A percentile compares a stretch with the other conserved stretches of the same genome.
These are phyloP conservation scores for Iberis pinnata DNA, from an alignment of 345 rosid species.

Conservation along the genomic window DNA sequence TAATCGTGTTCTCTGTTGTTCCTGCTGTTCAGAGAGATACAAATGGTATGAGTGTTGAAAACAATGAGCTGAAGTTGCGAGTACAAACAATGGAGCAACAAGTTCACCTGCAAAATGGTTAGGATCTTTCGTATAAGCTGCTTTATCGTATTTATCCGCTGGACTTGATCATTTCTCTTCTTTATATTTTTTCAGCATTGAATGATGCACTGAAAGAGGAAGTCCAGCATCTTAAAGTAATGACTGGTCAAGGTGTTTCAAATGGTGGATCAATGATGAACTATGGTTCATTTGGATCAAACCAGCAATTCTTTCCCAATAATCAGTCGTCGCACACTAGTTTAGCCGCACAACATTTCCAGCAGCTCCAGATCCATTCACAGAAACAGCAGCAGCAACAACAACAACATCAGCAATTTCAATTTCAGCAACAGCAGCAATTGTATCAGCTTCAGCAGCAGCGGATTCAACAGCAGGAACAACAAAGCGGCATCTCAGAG, in stretches of 20 bases:
- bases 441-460: constrained; percentile 44
- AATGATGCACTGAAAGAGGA: constrained; percentile 89
- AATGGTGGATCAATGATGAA: constrained; percentile 72
- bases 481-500: constrained; percentile 36
- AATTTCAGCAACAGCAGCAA: constrained; percentile 45
- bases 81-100: constrained; percentile 89
- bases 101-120: constrained; percentile 85
- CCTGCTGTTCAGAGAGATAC: constrained; percentile 62
- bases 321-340: constrained; percentile 64
- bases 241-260: constrained; percentile 63
- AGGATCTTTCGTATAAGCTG: constrained; percentile 21
- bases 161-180: constrained; percentile 4
- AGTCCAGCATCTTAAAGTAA: constrained; percentile 82
- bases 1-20: background rate
- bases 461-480: constrained; percentile 44
- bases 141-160: background rate
- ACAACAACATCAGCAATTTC: constrained; percentile 45
- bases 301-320: constrained; percentile 62
- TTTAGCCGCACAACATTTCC: constrained; percentile 74
- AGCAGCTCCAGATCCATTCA: constrained; percentile 87
- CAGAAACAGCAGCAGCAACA: constrained; percentile 62
- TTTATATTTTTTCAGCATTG: constrained; percentile 43
- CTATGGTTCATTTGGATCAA: constrained; percentile 49
- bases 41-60: constrained; percentile 71
- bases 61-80: constrained; percentile 76